Base-by-base conservation (phyloP, 2,329 filamentous ascomycete genomes). In the Volutella citrinella region DNA sequence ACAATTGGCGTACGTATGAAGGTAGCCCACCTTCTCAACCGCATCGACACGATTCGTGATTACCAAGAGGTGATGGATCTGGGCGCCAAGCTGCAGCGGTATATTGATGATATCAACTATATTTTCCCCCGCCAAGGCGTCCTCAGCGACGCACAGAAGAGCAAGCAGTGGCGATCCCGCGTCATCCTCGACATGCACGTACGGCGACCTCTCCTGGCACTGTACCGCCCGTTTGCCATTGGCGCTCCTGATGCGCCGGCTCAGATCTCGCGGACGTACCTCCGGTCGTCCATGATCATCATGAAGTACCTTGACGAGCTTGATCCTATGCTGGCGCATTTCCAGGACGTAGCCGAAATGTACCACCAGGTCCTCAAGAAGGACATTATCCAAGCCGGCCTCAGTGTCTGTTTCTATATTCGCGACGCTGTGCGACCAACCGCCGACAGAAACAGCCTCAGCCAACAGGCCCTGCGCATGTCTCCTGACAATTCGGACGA, bases 401-500 rank as follows among this genome's bases (percentile, higher is more conserved):
- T 78, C 27, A 74, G 72, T 37, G 59, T 78, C 10, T 78, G 74
- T 48, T 76, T 70, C 43, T 78, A 73, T 36, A 73, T 78, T 49
- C 61, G 60, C 22, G 43, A 51, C n/a, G 51, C 49, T 3, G 40
- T 55, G 10, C 56, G 56, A 6, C 53, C 57, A 19, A 49, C 48
- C 22, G 48, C 46, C 5, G 57, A 63, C 14, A 50, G 47, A 23
- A 39, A 50, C 11, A 46, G 53, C n/a, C 45, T 57, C 17, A 51
- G 51, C 9, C 51, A 57, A 21, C 51, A 56, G 19, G 56, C 53
- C 6, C 45, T 59, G 22, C 54, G 58, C 15, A 50, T 61, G 48
- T 60, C 62, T 12, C 57, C 63, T 6, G 55, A 59, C 26, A 52
- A 51, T 6, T 51, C 54, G 9, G 59, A 66, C 21, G 60, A 60